These are phyloP conservation scores for Heliosperma pusillum DNA, from an alignment of 148 eudicot genomes.

Conservation along the genomic window DNA sequence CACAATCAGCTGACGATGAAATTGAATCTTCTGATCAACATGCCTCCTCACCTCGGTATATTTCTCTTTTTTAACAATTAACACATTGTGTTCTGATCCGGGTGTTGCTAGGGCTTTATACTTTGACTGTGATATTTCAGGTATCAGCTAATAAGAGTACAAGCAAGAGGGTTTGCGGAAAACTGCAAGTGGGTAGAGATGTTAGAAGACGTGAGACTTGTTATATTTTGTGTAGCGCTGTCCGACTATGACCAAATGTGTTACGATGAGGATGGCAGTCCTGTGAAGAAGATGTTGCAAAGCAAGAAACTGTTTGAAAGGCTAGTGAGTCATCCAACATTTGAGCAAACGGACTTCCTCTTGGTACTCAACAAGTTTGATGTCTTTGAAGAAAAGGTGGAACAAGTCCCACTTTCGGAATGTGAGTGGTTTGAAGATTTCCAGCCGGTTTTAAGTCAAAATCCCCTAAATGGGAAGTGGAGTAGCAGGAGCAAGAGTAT, in stretches of 20 bases:
- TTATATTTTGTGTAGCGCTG: slow-evolving; percentile 72
- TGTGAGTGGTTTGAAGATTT: slow-evolving; percentile 98
- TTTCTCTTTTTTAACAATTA: not conserved
- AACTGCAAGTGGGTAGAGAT: slow-evolving; percentile 94
- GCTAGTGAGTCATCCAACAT: slow-evolving; percentile 79
- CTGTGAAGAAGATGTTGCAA: slow-evolving; percentile 65
- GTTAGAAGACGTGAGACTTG: slow-evolving; percentile 88
- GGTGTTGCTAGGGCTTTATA: not conserved
- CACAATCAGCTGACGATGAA: slow-evolving; percentile 52
- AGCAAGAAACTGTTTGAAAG: slow-evolving; percentile 77
- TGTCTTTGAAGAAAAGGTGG: slow-evolving; percentile 77
- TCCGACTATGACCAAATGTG: slow-evolving; percentile 71
- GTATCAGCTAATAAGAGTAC: slow-evolving; percentile 87
- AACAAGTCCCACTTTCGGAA: slow-evolving; percentile 52
- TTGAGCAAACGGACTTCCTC: slow-evolving; percentile 77
- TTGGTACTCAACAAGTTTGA: slow-evolving; percentile 76
- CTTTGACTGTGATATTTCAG: slow-evolving; percentile 34
- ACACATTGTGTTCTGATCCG: not conserved
- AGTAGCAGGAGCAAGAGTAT: slow-evolving; percentile 49
- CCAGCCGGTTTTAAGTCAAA: slow-evolving; percentile 69
- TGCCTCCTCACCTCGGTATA: slow-evolving; percentile 62
- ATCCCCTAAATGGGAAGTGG: slow-evolving; percentile 26
- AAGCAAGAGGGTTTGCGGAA: slow-evolving; percentile 76
- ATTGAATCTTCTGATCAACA: slow-evolving; percentile 54
- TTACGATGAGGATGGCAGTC: slow-evolving; percentile 45